These are phyloP conservation scores for Colletotrichum chrysophilum DNA, from an alignment of 2,329 filamentous ascomycete species.

Conservation along the genomic window DNA sequence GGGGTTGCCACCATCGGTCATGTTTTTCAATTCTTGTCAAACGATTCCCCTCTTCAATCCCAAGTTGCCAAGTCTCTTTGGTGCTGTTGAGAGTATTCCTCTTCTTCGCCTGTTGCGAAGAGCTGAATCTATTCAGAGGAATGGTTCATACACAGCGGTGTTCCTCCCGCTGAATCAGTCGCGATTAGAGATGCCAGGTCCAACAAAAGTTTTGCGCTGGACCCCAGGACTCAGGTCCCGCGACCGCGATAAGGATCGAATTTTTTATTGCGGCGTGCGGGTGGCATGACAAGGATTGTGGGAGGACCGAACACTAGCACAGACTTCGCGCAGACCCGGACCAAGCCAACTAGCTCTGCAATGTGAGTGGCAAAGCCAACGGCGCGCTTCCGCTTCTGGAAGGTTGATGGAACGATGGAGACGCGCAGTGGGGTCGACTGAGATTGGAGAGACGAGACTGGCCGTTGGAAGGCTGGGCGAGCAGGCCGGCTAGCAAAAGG, in stretches of 20 bases:
- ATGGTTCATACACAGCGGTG: background rate
- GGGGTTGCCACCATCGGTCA: background rate
- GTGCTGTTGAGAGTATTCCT: background rate
- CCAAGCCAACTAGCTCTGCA: constrained; percentile 8
- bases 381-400: constrained; percentile 29
- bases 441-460: constrained; percentile 15
- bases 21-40: background rate
- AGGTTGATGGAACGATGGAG: constrained; percentile 28
- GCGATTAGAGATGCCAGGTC: background rate
- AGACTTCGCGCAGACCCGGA: background rate
- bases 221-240: background rate
- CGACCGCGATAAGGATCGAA: constrained; percentile 9
- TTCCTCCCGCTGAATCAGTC: background rate
- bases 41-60: background rate
- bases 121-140: background rate
- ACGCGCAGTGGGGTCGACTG: constrained; percentile 3
- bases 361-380: constrained; percentile 22
- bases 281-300: constrained; percentile 6
- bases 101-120: background rate
- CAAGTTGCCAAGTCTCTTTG: background rate
- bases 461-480: background rate
- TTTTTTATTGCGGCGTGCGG: background rate
- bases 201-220: background rate
- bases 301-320: background rate
- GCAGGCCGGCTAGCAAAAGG: constrained; percentile 3